Evolutionary conservation across 345 rosid species (phyloP), one percentile per base, ranked within the genome.

Genomic region (Acer campestre): DNA sequence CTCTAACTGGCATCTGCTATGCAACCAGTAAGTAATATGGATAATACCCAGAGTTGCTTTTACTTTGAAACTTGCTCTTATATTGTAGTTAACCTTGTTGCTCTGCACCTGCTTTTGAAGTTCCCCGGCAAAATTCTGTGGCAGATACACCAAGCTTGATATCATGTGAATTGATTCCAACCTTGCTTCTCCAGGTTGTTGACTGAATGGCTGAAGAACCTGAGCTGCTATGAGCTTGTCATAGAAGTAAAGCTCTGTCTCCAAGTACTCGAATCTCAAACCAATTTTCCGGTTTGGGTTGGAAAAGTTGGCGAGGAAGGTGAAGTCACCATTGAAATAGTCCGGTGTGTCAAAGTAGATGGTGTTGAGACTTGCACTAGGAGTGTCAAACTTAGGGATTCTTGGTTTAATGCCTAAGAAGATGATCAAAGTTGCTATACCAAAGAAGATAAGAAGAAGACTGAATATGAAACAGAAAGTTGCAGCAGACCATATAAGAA

Each of bases 101-200:
- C 71, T 85, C 78, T 80, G 84, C 69, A 92, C 88, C 80, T 93
- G 97, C 85, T 89, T 91, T 78, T 70, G 93, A 16, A 95, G 92
- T 77, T 92, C 92, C 55, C 83, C 25, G 11, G 81, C 86, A 56
- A 84, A 86, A 75, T 82, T 86, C 77, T 78, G 89, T 0, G 98
- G 99, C 84, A 95, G 72, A 72, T 86, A 92, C 35, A 92, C 94
- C 87, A 93, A 82, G 81, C 92, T 93, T 1, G 98, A 92, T 79
- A 91, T 78, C 78, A 95, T 72, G 72, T 85, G 97, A 74, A 94
- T 84, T 17, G 88, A 58, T 71, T 81, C 87, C 79, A 88, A 56
- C 80, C 91, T 88, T 48, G 78, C 79, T 80, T 88, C 90, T 25
- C 90, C 75, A 56, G 80, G 84, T 78, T 91, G 85, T 74, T 89